Percentiles rank a stretch among this genome's conserved stretches.
Evolutionary conservation across 495 filamentous ascomycete species (phyloP).

Genomic region (Elasticomyces elasticus): DNA sequence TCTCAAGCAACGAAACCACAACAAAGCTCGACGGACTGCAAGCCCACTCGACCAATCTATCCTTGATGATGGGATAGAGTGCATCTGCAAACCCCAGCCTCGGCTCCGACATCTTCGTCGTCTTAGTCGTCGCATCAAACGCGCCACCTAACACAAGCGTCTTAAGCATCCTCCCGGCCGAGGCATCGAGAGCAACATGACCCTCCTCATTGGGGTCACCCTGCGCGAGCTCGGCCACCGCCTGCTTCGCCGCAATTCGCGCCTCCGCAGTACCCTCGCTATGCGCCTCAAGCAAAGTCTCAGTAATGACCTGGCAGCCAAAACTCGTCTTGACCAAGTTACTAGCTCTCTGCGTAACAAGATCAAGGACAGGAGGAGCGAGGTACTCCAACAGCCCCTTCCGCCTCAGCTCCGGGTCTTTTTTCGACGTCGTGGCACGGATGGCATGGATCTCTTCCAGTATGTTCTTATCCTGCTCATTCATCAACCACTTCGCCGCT

Average conservation of each 20-base stretch:
- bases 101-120: constrained; percentile 57
- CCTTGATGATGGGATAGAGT: constrained; percentile 62
- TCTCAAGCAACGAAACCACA: constrained; percentile 67
- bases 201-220: constrained; percentile 48
- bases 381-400: constrained; percentile 64
- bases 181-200: constrained; percentile 47
- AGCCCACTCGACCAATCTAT: constrained; percentile 74
- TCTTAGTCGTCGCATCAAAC: constrained; percentile 61
- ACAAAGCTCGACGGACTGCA: constrained; percentile 73
- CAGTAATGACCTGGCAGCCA: constrained; percentile 75
- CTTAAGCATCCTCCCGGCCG: constrained; percentile 80
- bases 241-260: constrained; percentile 42
- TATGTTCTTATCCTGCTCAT: constrained; percentile 49
- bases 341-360: constrained; percentile 57
- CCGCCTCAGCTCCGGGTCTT: constrained; percentile 64
- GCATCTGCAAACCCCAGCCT: constrained; percentile 68
- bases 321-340: constrained; percentile 63
- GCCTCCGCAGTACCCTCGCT: constrained; percentile 40
- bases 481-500: constrained; percentile 59
- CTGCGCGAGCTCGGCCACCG: constrained; percentile 58
- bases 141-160: constrained; percentile 75
- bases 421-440: constrained; percentile 55
- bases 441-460: constrained; percentile 59
- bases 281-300: constrained; percentile 54
- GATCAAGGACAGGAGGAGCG: constrained; percentile 55